Conservation (phyloP, 2,329 filamentous ascomycete genomes). For the Cadophora malorum region DNA sequence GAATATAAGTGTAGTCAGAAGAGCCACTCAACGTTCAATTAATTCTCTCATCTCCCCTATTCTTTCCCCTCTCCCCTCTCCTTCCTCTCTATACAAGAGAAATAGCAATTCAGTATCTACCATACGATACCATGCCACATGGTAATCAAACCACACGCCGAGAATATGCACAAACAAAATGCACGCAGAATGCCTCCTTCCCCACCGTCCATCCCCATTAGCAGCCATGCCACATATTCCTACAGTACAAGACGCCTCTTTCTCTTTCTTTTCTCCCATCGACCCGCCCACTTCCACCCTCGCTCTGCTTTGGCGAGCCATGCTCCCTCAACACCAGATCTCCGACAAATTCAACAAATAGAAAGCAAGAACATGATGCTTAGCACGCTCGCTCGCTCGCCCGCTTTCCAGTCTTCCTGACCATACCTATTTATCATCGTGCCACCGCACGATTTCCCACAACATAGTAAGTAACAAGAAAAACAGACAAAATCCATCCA, state of each 20-base stretch:
- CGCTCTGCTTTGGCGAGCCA: background rate
- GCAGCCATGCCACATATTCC: background rate
- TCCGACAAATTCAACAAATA: background rate
- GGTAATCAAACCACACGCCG: background rate
- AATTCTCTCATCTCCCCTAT: no score
- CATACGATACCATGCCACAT: constrained; percentile 6
- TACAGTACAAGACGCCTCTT: constrained; percentile 9
- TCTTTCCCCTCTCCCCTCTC: background rate
- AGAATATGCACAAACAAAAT: constrained; percentile 16
- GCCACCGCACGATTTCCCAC: background rate
- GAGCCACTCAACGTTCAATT: background rate
- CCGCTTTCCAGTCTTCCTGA: background rate
- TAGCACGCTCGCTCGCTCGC: constrained; percentile 3
- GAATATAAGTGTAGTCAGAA: background rate
- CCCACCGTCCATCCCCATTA: no score
- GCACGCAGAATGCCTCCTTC: background rate
- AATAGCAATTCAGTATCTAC: background rate
- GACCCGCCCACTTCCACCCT: background rate
- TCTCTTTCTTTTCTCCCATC: background rate
- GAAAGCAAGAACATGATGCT: constrained; percentile 1
- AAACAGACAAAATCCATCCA: background rate
- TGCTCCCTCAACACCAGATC: background rate
- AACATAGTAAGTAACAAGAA: constrained; percentile 11
- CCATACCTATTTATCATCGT: background rate
- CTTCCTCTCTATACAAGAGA: background rate